A percentile compares a stretch with the other conserved stretches of the same genome.
These are phyloP conservation scores for Phytophthora citrophthora DNA, from an alignment of 352 stramenopile genomes.

Conservation along the genomic window DNA sequence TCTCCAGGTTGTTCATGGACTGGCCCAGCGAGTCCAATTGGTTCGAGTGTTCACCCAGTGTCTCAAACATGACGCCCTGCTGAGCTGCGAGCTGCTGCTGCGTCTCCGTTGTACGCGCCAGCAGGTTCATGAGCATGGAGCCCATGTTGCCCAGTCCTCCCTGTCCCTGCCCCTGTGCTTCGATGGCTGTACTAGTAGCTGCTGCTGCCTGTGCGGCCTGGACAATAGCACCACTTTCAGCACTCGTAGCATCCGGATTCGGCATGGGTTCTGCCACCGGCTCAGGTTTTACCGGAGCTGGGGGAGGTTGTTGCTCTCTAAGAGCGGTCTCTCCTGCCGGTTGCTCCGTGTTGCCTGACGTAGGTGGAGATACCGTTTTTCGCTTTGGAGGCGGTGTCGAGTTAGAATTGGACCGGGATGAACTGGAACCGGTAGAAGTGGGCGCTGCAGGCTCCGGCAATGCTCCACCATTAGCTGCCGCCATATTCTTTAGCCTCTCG, in stretches of 20 bases:
- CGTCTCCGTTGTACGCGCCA: constrained; percentile 84
- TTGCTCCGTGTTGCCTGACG: constrained; percentile 44
- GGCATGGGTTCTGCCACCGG: constrained; percentile 11
- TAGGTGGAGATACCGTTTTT: constrained; percentile 35
- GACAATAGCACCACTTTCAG: constrained; percentile 50
- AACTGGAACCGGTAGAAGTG: constrained; percentile 10
- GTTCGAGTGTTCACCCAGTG: constrained; percentile 80
- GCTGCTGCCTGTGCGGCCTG: constrained; percentile 39
- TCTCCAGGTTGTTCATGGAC: constrained; percentile 79
- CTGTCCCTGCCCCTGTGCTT: constrained; percentile 66
- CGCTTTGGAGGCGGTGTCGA: constrained; percentile 12
- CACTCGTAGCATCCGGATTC: constrained; percentile 24
- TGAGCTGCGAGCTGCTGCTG: constrained; percentile 87
- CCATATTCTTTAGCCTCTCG: constrained; percentile 70
- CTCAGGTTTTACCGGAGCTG: constrained; percentile 43
- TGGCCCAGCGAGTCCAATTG: constrained; percentile 78
- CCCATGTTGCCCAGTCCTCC: constrained; percentile 84
- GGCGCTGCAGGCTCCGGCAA: constrained; percentile 14
- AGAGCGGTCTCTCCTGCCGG: constrained; percentile 64
- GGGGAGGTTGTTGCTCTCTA: constrained; percentile 49
- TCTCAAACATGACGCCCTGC: constrained; percentile 90
- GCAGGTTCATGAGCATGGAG: constrained; percentile 89
- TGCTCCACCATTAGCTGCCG: constrained; percentile 25
- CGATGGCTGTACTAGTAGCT: constrained; percentile 64
- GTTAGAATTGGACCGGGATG: constrained; percentile 35